phyloP scores from a whole-genome alignment of 176 grass and related monocot species.

The Canna indica region DNA sequence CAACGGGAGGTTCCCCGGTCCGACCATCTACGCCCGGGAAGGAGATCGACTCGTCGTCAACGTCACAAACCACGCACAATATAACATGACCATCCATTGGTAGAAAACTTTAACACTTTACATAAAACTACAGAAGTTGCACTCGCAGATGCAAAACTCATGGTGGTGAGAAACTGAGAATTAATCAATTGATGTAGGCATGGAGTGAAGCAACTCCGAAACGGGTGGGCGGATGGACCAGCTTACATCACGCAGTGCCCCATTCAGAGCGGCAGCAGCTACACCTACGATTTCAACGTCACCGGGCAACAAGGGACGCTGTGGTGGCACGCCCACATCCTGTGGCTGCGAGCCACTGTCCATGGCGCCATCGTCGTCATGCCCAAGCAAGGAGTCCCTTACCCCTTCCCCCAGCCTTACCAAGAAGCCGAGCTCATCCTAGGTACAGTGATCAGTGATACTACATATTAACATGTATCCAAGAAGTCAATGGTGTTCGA shows the following conservation, averaged over 20 bases:
- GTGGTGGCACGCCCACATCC: slow-evolving; percentile 59
- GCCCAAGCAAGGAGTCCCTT: slow-evolving; percentile 40
- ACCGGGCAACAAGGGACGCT: slow-evolving; percentile 35
- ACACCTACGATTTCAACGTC: slow-evolving; percentile 53
- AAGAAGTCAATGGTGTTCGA: not conserved
- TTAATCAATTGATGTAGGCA: slow-evolving; percentile 34
- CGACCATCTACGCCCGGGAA: slow-evolving; percentile 51
- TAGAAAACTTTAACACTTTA: not conserved
- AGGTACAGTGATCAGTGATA: slow-evolving; percentile 29
- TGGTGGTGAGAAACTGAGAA: not conserved
- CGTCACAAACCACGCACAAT: slow-evolving; percentile 32
- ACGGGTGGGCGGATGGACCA: slow-evolving; percentile 60
- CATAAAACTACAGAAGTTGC: no score
- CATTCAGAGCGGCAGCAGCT: slow-evolving; percentile 32
- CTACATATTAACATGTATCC: not conserved
- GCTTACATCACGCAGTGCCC: slow-evolving; percentile 67
- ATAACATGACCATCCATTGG: slow-evolving; percentile 64
- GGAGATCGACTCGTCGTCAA: slow-evolving; percentile 47
- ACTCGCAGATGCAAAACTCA: no score
- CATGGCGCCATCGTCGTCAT: slow-evolving; percentile 48
- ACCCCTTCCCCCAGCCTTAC: slow-evolving; percentile 47
- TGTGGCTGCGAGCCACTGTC: slow-evolving; percentile 56
- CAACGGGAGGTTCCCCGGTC: slow-evolving; percentile 45
- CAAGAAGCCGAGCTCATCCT: slow-evolving; percentile 42
- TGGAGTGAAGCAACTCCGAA: slow-evolving; percentile 55